Percentiles rank a stretch among this genome's conserved stretches.
phyloP scores from a whole-genome alignment of 169 alveolate species.

The Babesia bovis region DNA sequence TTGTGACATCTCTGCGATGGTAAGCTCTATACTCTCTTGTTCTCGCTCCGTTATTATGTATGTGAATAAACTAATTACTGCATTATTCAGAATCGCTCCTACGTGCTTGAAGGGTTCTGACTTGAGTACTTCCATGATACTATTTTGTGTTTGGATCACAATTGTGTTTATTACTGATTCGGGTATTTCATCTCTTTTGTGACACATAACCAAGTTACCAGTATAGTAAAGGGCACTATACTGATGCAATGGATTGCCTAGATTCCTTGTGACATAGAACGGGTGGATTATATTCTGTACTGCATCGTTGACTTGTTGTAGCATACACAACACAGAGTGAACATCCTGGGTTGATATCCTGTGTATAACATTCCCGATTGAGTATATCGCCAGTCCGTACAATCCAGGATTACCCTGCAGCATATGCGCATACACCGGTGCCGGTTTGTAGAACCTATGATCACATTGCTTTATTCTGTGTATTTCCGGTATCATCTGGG shows the following conservation, averaged over 20 bases:
- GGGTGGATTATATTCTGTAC: conserved; percentile 24
- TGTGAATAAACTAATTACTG: background rate
- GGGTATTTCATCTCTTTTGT: background rate
- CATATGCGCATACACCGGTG: conserved; percentile 9
- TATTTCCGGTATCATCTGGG: background rate
- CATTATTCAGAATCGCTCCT: background rate
- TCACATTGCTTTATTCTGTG: background rate
- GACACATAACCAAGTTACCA: conserved; percentile 4
- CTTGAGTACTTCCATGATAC: background rate
- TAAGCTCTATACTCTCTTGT: background rate
- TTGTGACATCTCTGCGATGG: background rate
- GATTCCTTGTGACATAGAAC: background rate
- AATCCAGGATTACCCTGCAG: background rate
- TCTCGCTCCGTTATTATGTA: background rate
- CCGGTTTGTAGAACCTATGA: conserved; percentile 1
- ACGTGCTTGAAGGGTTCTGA: background rate
- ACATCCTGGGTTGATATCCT: no score
- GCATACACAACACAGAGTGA: no score
- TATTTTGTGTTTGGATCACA: background rate
- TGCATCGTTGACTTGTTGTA: background rate
- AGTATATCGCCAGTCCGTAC: conserved; percentile 24
- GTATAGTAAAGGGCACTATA: conserved; percentile 6
- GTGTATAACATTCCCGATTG: conserved; percentile 7
- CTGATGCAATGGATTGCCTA: background rate
- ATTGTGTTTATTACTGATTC: background rate